These are phyloP conservation scores for Leishmania mexicana DNA, from an alignment of 208 protist species.

Conservation along the genomic window DNA sequence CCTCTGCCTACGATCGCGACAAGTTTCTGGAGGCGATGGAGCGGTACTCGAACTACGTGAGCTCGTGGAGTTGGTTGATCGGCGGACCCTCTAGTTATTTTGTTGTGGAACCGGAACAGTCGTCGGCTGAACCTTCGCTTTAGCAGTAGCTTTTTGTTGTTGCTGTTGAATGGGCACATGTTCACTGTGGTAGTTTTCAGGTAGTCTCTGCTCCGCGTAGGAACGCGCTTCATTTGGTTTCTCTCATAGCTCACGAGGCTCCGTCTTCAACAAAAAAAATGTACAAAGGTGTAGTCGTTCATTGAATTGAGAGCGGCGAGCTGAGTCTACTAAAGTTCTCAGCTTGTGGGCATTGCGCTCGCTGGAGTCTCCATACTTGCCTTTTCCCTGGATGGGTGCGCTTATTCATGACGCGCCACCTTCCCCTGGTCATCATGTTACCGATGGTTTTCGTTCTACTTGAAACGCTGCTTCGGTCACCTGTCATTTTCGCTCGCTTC, in stretches of 20 bases:
- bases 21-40: constrained; percentile 20
- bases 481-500: background rate
- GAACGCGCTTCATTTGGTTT: background rate
- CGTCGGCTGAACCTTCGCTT: background rate
- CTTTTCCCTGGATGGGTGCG: too few relatives aligned
- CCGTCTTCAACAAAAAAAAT: background rate
- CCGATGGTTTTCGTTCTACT: background rate
- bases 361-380: background rate
- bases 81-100: constrained; percentile 26
- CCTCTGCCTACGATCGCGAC: constrained; percentile 8
- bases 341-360: background rate
- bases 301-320: background rate
- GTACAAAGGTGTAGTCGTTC: background rate
- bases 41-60: constrained; percentile 20
- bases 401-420: background rate
- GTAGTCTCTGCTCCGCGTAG: background rate
- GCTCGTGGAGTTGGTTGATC: constrained; percentile 19
- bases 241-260: background rate
- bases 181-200: too few relatives aligned
- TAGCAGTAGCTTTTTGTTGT: background rate
- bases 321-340: background rate
- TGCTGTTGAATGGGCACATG: background rate
- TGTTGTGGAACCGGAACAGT: constrained; percentile 14
- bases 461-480: background rate
- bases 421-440: background rate